Percentiles rank a stretch among this genome's conserved stretches.
Conservation (phyloP, 2,329 filamentous ascomycete genomes). For the Aplosporella prunicola region DNA sequence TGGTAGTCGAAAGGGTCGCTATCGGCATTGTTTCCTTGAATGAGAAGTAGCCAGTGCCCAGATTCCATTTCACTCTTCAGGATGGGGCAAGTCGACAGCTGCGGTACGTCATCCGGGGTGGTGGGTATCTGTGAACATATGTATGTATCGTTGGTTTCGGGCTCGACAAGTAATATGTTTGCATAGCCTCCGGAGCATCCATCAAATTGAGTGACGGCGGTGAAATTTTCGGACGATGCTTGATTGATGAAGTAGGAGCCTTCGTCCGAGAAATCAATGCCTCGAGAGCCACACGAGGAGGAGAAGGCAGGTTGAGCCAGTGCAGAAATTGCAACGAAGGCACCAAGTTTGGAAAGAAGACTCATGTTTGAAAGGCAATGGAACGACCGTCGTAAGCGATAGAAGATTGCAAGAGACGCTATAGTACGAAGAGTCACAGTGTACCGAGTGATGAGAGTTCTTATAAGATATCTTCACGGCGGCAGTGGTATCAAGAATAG, state of each 20-base stretch:
- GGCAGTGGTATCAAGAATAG: too few species aligned
- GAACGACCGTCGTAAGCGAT: too few species aligned
- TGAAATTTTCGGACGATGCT: slow-evolving; percentile 32
- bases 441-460: too few species aligned
- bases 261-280: slow-evolving; percentile 36
- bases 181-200: slow-evolving; percentile 34
- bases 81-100: slow-evolving; percentile 35
- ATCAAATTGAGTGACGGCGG: slow-evolving; percentile 34
- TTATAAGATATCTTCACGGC: too few species aligned
- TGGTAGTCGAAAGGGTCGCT: slow-evolving; percentile 37
- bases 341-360: slow-evolving; percentile 18
- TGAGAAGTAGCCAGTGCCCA: slow-evolving; percentile 36
- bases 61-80: slow-evolving; percentile 34
- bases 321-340: slow-evolving; percentile 19
- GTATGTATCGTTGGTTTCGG: slow-evolving; percentile 27
- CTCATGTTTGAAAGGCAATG: too few species aligned
- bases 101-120: slow-evolving; percentile 28
- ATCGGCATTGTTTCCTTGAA: slow-evolving; percentile 37
- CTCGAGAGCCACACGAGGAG: slow-evolving; percentile 31
- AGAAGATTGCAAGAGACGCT: too few species aligned
- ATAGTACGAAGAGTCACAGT: too few species aligned
- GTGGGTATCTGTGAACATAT: slow-evolving; percentile 34
- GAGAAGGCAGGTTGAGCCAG: too few species aligned
- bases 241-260: slow-evolving; percentile 39
- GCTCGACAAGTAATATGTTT: slow-evolving; percentile 35